Percentiles rank a stretch among this genome's conserved stretches.
Evolutionary conservation across 148 eudicot genomes (phyloP).

Genomic region (Pouteria glomerata): DNA sequence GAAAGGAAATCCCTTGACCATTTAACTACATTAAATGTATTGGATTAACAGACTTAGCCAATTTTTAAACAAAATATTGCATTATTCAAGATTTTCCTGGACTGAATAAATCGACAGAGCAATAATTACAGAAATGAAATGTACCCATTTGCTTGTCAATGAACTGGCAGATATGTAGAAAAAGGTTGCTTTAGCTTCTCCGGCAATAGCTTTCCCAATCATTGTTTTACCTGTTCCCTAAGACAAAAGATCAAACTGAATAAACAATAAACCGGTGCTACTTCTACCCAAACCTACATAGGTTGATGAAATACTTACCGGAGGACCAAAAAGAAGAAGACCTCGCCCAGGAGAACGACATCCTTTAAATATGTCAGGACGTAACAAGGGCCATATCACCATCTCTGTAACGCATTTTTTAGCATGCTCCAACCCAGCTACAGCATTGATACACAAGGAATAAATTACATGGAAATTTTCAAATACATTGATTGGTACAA

Average conservation of each 20-base stretch:
- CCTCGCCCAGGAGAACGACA: slow-evolving; percentile 99
- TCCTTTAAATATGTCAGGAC: slow-evolving; percentile 97
- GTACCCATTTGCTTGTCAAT: slow-evolving; percentile 97
- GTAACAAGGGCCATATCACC: slow-evolving; percentile 95
- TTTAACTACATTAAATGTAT: not conserved
- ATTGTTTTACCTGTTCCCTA: slow-evolving; percentile 98
- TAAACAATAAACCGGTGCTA: not conserved
- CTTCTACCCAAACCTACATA: not conserved
- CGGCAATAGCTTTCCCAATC: slow-evolving; percentile 98
- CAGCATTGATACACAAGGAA: slow-evolving; percentile 16
- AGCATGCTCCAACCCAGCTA: slow-evolving; percentile 97
- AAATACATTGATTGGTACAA: not conserved
- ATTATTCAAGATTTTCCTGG: not conserved
- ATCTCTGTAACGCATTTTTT: slow-evolving; percentile 98
- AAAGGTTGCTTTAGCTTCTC: slow-evolving; percentile 95
- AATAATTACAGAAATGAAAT: slow-evolving; percentile 14
- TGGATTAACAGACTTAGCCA: not conserved
- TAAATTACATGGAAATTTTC: not conserved
- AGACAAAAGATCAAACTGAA: slow-evolving; percentile 11
- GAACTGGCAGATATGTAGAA: slow-evolving; percentile 97
- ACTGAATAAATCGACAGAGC: not conserved
- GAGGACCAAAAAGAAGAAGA: slow-evolving; percentile 97
- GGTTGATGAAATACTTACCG: slow-evolving; percentile 49
- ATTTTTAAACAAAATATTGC: not conserved
- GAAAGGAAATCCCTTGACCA: not conserved